A percentile compares a stretch with the other conserved stretches of the same genome.
Conservation (phyloP, 2,329 filamentous ascomycete species). For the Ophiostoma ulmi region DNA sequence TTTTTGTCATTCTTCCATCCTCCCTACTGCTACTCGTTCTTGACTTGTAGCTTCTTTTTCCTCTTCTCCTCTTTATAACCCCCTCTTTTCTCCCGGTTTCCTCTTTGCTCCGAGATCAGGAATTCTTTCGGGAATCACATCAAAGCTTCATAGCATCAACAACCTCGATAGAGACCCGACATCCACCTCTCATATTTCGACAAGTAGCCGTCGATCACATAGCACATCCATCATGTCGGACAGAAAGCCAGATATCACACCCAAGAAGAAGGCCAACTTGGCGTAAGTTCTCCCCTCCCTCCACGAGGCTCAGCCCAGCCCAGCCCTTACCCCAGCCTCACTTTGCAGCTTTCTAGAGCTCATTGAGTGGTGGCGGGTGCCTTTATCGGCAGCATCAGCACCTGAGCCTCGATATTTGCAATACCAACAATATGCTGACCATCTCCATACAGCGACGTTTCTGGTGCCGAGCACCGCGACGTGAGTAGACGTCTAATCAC, state of each 20-base stretch:
- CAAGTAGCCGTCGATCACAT: neutral
- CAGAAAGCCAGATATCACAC: slow-evolving; percentile 38
- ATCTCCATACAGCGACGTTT: slow-evolving; percentile 64
- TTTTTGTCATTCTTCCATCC: neutral
- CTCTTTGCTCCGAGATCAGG: slow-evolving; percentile 8
- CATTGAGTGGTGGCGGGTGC: neutral
- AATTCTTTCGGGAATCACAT: neutral
- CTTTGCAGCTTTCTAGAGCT: slow-evolving; percentile 8
- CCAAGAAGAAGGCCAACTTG: slow-evolving; percentile 65
- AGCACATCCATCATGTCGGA: slow-evolving; percentile 59
- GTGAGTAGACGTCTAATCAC: neutral
- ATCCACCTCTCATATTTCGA: neutral
- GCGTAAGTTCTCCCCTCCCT: slow-evolving; percentile 51
- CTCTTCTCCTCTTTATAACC: neutral
- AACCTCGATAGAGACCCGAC: neutral
- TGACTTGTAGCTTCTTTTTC: slow-evolving; percentile 11
- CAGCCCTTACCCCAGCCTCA: neutral
- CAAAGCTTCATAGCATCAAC: neutral
- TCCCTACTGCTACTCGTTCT: slow-evolving; percentile 8
- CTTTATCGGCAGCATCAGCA: neutral
- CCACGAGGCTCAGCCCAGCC: neutral
- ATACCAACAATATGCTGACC: slow-evolving; percentile 36
- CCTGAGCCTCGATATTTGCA: slow-evolving; percentile 3
- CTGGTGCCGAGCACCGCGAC: slow-evolving; percentile 81
- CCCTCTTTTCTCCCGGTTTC: slow-evolving; percentile 9